These are phyloP conservation scores for Trichosporon asahii DNA, from an alignment of 1,284 basidiomycete species.

Conservation along the genomic window DNA sequence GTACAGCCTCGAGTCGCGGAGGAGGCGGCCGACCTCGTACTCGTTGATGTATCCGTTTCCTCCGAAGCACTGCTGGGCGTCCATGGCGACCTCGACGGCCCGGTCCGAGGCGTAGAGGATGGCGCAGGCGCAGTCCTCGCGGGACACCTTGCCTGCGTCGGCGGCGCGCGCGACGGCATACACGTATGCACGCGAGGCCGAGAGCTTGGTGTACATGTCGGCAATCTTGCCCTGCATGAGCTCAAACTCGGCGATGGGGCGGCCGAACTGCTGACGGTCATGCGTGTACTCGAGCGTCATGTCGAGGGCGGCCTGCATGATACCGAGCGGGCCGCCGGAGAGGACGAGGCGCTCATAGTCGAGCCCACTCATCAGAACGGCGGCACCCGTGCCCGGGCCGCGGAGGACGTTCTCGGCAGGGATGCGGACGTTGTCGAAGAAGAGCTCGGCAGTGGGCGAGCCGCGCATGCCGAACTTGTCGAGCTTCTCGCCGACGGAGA, in stretches of 20 bases:
- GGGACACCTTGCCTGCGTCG: constrained; percentile 74
- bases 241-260: constrained; percentile 85
- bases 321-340: constrained; percentile 76
- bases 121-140: constrained; percentile 87
- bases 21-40: constrained; percentile 78
- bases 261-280: constrained; percentile 83
- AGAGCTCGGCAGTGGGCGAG: constrained; percentile 87
- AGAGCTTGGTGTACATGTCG: constrained; percentile 94
- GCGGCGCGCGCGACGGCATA: constrained; percentile 89
- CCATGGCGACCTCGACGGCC: constrained; percentile 82
- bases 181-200: constrained; percentile 82
- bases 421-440: constrained; percentile 86
- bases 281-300: constrained; percentile 84
- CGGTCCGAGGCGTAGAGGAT: constrained; percentile 88
- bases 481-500: constrained; percentile 82
- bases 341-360: constrained; percentile 89
- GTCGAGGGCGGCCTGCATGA: constrained; percentile 94
- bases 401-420: constrained; percentile 86
- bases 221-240: constrained; percentile 80
- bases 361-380: constrained; percentile 88
- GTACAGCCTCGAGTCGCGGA: constrained; percentile 80
- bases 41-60: constrained; percentile 94
- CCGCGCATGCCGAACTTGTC: constrained; percentile 97
- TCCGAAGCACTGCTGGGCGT: constrained; percentile 86
- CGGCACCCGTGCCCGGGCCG: constrained; percentile 69